These are phyloP conservation scores for Hysterangium stoloniferum DNA, from an alignment of 768 basidiomycete species.

Conservation along the genomic window DNA sequence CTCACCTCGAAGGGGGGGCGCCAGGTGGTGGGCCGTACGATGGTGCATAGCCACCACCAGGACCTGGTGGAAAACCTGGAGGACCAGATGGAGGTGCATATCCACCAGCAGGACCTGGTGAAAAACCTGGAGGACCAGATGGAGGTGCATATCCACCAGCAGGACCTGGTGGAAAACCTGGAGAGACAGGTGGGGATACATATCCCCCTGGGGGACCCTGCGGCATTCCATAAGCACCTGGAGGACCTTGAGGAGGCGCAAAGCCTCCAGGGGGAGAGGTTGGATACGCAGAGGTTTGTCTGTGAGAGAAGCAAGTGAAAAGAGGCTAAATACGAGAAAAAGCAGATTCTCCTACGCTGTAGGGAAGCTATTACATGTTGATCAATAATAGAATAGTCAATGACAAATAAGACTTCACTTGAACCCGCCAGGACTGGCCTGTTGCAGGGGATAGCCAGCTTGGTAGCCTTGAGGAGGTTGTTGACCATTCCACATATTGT, in stretches of 20 bases:
- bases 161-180: neutral
- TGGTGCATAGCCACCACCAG: neutral
- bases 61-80: neutral
- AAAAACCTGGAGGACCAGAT: conserved; percentile 4
- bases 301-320: no score
- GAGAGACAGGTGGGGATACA: neutral
- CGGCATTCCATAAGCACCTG: neutral
- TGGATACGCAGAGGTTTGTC: no score
- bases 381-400: no score
- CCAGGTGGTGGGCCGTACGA: neutral
- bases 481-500: conserved; percentile 4
- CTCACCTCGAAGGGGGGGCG: neutral
- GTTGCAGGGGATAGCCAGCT: no score
- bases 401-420: no score
- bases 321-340: no score
- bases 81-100: neutral
- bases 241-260: neutral
- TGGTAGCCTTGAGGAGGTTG: neutral
- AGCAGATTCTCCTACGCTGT: no score
- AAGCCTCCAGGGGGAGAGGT: neutral
- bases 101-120: neutral
- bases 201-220: neutral
- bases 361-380: no score
- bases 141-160: neutral
- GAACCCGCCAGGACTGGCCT: no score